These are phyloP conservation scores for Fusarium cyanostomum DNA, from an alignment of 2,329 filamentous ascomycete species.

Conservation along the genomic window DNA sequence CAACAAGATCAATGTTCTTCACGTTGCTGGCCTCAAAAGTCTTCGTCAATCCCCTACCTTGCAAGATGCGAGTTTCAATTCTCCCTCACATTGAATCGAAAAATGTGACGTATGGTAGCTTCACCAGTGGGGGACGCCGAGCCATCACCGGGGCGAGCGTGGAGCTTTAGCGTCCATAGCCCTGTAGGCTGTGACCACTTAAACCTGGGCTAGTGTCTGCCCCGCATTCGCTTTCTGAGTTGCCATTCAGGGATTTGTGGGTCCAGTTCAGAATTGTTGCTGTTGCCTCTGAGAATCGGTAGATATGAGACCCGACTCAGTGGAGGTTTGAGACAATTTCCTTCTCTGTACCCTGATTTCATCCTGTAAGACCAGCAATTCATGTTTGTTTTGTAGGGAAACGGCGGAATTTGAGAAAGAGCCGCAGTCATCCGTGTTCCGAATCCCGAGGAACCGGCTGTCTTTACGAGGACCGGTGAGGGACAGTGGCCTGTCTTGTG, in stretches of 20 bases:
- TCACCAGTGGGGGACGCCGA: constrained; percentile 15
- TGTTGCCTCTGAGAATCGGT: constrained; percentile 5
- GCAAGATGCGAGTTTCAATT: constrained; percentile 29
- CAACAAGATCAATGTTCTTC: neutral
- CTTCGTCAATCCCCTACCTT: constrained; percentile 13
- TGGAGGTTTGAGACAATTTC: constrained; percentile 27
- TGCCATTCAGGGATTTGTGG: constrained; percentile 12
- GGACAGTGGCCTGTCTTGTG: constrained; percentile 15
- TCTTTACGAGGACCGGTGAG: neutral
- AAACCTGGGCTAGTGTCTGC: constrained; percentile 20
- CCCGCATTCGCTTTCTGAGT: constrained; percentile 28
- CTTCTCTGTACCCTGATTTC: constrained; percentile 2
- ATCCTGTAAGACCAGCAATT: constrained; percentile 2
- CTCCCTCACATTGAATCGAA: constrained; percentile 29
- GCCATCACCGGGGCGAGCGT: constrained; percentile 15
- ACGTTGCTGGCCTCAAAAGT: neutral
- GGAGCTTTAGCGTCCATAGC: constrained; percentile 8
- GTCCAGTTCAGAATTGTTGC: constrained; percentile 7
- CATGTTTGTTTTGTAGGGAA: constrained; percentile 4
- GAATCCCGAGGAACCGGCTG: constrained; percentile 2
- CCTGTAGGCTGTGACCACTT: constrained; percentile 29
- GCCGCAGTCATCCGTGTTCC: constrained; percentile 16
- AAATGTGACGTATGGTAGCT: constrained; percentile 29
- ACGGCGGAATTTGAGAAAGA: constrained; percentile 16
- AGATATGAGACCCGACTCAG: constrained; percentile 22